Percentiles rank a stretch among this genome's conserved stretches.
These are phyloP conservation scores for Boletus barrowsii DNA, from an alignment of 768 basidiomycete species.

Conservation along the genomic window DNA sequence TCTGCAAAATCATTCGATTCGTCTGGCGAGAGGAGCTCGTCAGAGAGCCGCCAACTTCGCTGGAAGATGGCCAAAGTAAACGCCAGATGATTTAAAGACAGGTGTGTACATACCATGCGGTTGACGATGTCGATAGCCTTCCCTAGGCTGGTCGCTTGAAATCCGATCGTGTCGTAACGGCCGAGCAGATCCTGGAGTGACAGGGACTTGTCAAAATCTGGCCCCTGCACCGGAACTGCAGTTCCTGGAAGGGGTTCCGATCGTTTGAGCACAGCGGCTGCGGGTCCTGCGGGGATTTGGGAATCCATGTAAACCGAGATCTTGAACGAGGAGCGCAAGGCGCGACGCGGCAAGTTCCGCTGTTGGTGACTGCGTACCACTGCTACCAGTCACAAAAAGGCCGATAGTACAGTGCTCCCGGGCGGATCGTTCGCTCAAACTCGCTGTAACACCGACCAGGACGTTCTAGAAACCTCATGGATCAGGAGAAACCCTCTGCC, in stretches of 20 bases:
- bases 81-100: background rate
- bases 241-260: conserved; percentile 68
- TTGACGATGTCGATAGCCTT: conserved; percentile 88
- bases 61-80: conserved; percentile 28
- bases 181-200: conserved; percentile 68
- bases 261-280: conserved; percentile 73
- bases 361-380: background rate
- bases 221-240: conserved; percentile 77
- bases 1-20: conserved; percentile 65
- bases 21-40: conserved; percentile 70
- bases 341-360: conserved; percentile 29
- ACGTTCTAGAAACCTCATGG: conserved; percentile 12
- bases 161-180: conserved; percentile 89
- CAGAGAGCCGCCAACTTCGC: conserved; percentile 87
- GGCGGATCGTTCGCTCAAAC: background rate
- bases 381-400: too few species aligned
- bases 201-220: conserved; percentile 72
- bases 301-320: conserved; percentile 8
- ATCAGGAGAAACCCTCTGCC: conserved; percentile 9
- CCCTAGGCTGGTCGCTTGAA: conserved; percentile 93
- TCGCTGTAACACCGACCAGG: background rate
- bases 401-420: too few species aligned
- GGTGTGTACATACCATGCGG: conserved; percentile 65
- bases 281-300: conserved; percentile 52
- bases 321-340: background rate